Percentiles rank a stretch among this genome's conserved stretches.
These are phyloP conservation scores for Diaporthe australafricana DNA, from an alignment of 2,329 filamentous ascomycete genomes.

Conservation along the genomic window DNA sequence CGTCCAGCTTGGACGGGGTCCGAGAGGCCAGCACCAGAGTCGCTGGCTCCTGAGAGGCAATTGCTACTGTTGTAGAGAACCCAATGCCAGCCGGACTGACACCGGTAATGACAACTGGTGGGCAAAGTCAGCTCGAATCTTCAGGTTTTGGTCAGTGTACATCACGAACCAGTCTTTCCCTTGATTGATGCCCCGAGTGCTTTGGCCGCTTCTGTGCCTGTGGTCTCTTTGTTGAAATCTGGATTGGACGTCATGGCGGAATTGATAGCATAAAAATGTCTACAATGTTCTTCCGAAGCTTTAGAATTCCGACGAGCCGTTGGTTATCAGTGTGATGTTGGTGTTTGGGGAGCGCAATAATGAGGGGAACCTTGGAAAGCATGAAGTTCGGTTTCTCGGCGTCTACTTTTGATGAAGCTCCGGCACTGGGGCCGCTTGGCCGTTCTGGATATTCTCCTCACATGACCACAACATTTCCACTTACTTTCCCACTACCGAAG, in stretches of 20 bases:
- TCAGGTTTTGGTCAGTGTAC: neutral
- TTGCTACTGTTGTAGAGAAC: constrained; percentile 52
- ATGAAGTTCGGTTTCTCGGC: constrained; percentile 22
- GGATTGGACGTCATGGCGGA: constrained; percentile 48
- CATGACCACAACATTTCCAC: neutral
- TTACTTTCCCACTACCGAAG: neutral
- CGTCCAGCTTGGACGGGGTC: constrained; percentile 54
- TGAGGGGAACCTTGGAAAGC: constrained; percentile 3
- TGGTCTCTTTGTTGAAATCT: constrained; percentile 48
- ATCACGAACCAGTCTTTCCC: constrained; percentile 45
- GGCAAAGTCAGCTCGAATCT: neutral
- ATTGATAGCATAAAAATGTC: neutral
- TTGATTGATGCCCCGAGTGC: constrained; percentile 44
- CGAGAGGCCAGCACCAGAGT: constrained; percentile 59
- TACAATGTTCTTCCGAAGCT: too few relatives aligned
- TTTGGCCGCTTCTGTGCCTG: constrained; percentile 49
- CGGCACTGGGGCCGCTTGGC: constrained; percentile 18
- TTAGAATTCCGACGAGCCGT: neutral
- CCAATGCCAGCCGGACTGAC: constrained; percentile 56
- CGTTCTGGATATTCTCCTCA: constrained; percentile 4
- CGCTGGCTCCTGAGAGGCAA: constrained; percentile 56
- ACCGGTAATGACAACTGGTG: constrained; percentile 54
- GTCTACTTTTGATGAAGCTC: constrained; percentile 21
- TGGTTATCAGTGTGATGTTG: neutral
- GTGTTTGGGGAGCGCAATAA: neutral